phyloP scores from a whole-genome alignment of 495 filamentous ascomycete species.

The Aspergillus leporis region DNA sequence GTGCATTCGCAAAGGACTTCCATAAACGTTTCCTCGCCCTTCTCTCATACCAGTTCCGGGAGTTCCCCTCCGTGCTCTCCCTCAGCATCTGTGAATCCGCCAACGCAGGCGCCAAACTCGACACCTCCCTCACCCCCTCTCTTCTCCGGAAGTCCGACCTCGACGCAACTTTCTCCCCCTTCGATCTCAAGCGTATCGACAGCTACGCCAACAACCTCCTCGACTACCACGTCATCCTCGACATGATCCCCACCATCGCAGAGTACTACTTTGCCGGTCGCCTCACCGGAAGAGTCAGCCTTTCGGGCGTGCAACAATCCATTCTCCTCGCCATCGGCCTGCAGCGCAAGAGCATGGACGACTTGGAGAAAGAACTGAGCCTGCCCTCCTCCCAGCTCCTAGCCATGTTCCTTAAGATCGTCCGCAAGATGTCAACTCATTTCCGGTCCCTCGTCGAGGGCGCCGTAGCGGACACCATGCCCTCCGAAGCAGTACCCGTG shows the following conservation, averaged over 20 bases:
- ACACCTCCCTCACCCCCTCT: conserved; percentile 45
- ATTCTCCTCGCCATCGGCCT: conserved; percentile 88
- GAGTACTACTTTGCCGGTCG: conserved; percentile 79
- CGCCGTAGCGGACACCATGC: conserved; percentile 70
- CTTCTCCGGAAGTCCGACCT: conserved; percentile 70
- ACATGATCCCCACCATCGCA: conserved; percentile 82
- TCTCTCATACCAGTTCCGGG: conserved; percentile 87
- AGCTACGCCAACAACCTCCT: conserved; percentile 95
- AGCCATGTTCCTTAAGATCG: conserved; percentile 94
- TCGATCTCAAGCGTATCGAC: conserved; percentile 91
- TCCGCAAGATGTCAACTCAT: conserved; percentile 78
- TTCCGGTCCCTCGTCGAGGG: conserved; percentile 75
- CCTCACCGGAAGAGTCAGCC: conserved; percentile 61
- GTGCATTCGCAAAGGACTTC: conserved; percentile 89
- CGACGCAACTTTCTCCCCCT: conserved; percentile 77
- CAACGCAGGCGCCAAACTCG: conserved; percentile 64
- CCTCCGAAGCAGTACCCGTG: conserved; percentile 49
- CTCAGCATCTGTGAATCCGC: conserved; percentile 89
- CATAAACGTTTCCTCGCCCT: conserved; percentile 85
- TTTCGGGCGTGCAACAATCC: conserved; percentile 77
- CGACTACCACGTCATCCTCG: conserved; percentile 96
- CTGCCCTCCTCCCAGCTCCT: conserved; percentile 77
- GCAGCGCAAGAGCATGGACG: conserved; percentile 82
- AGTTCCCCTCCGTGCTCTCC: conserved; percentile 77
- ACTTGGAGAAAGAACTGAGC: conserved; percentile 76